phyloP scores from a whole-genome alignment of 2,329 filamentous ascomycete species.

The Alternaria angustiovoidea region DNA sequence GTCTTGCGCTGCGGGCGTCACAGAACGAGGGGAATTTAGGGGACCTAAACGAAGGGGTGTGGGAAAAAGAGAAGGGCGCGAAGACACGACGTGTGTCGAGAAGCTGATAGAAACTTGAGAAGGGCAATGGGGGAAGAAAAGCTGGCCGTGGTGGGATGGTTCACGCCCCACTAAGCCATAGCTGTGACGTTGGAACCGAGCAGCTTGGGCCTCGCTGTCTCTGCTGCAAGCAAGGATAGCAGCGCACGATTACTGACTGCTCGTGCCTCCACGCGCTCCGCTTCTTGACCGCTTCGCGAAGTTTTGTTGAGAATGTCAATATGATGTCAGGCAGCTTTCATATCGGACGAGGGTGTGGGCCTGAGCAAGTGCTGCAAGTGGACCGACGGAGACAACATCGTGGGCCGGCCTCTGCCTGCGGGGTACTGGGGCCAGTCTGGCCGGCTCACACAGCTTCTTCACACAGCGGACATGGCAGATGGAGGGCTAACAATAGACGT shows the following conservation, averaged over 20 bases:
- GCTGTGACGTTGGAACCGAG: constrained; percentile 20
- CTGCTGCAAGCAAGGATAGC: constrained; percentile 15
- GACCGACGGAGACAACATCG: constrained; percentile 1
- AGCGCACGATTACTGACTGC: constrained; percentile 23
- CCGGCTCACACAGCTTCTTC: neutral
- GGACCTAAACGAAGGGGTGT: constrained; percentile 1
- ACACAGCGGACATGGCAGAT: constrained; percentile 1
- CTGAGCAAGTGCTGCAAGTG: constrained; percentile 13
- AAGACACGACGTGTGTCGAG: constrained; percentile 7
- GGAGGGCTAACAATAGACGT: constrained; percentile 5
- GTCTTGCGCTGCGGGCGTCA: constrained; percentile 11
- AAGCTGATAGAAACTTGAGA: constrained; percentile 8
- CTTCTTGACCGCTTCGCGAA: constrained; percentile 12
- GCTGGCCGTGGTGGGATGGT: constrained; percentile 23
- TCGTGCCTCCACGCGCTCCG: constrained; percentile 27
- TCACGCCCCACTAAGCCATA: constrained; percentile 20
- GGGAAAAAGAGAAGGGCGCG: neutral
- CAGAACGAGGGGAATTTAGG: constrained; percentile 7
- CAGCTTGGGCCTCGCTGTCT: constrained; percentile 12
- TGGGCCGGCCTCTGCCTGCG: constrained; percentile 5
- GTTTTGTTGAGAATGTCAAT: constrained; percentile 20
- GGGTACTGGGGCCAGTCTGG: constrained; percentile 5
- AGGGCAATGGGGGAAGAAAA: constrained; percentile 24
- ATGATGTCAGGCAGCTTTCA: constrained; percentile 31
- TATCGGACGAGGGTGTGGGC: constrained; percentile 15